Conservation (phyloP, 108 stramenopile species). For the Aurantiochytrium sp. region DNA sequence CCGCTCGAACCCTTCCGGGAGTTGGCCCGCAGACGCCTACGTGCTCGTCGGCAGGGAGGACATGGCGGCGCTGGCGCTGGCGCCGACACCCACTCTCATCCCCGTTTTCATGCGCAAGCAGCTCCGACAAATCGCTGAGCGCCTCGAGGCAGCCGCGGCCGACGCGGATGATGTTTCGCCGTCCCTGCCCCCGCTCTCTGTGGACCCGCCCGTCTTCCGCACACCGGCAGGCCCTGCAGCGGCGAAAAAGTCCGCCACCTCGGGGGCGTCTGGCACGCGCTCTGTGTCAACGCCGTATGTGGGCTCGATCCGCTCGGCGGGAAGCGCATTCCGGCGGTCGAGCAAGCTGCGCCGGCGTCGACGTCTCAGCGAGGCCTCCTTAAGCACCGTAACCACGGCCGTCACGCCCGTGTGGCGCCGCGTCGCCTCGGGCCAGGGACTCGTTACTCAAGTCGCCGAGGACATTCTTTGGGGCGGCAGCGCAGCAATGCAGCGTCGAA, state of each 20-base stretch:
- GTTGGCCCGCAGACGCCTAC: constrained; percentile 61
- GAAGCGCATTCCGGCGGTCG: neutral
- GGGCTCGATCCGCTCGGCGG: neutral
- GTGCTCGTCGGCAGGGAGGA: constrained; percentile 74
- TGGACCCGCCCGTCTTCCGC: no score
- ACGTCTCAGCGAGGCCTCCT: constrained; percentile 3
- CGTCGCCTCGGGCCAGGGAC: neutral
- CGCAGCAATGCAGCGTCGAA: neutral
- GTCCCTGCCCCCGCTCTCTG: no score
- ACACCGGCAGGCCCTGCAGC: no score
- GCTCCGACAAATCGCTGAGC: neutral
- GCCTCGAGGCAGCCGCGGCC: neutral
- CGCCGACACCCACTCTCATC: neutral
- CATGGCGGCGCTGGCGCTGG: constrained; percentile 40
- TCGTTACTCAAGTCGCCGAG: neutral
- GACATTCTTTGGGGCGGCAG: constrained; percentile 3
- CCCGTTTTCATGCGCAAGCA: neutral
- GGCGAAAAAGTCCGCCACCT: no score
- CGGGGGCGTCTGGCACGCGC: no score
- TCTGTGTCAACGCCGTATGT: neutral
- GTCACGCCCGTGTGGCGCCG: neutral
- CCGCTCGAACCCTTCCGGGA: constrained; percentile 50
- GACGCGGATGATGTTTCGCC: no score
- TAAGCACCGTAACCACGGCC: constrained; percentile 12
- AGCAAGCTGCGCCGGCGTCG: neutral